These are phyloP conservation scores for Aspergillus carbonarius DNA, from an alignment of 2,329 filamentous ascomycete genomes.

Conservation along the genomic window DNA sequence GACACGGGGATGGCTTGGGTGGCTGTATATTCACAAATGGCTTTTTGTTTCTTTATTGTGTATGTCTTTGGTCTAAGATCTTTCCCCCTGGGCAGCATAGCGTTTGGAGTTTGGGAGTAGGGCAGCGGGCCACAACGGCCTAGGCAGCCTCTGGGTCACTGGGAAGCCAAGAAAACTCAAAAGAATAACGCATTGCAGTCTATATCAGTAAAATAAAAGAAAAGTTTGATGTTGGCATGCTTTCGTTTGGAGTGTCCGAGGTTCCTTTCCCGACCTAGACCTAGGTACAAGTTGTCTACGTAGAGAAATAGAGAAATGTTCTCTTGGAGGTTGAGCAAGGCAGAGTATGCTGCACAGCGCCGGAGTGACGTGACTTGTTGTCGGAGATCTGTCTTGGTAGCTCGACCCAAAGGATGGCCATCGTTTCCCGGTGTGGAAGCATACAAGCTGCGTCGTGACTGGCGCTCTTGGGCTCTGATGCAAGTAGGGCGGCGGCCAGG, in stretches of 20 bases:
- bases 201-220: slow-evolving; percentile 15
- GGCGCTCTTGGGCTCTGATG: not conserved
- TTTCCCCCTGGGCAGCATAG: slow-evolving; percentile 36
- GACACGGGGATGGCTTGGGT: slow-evolving; percentile 14
- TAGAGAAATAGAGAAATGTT: not conserved
- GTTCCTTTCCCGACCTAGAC: not conserved
- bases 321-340: not conserved
- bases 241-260: not conserved
- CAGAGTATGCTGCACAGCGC: not conserved
- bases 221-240: slow-evolving; percentile 12
- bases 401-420: not conserved
- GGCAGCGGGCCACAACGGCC: slow-evolving; percentile 16
- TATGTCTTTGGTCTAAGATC: slow-evolving; percentile 16
- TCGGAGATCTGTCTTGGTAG: not conserved
- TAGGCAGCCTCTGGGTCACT: slow-evolving; percentile 14
- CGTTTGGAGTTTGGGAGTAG: slow-evolving; percentile 42
- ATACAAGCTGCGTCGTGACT: not conserved
- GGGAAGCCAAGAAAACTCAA: slow-evolving; percentile 12
- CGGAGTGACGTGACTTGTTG: not conserved
- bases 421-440: not conserved
- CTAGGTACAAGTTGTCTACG: not conserved
- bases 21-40: slow-evolving; percentile 21
- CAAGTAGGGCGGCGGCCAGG: not conserved
- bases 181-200: slow-evolving; percentile 16
- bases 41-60: slow-evolving; percentile 24